A percentile compares a stretch with the other conserved stretches of the same genome.
Conservation (phyloP, 2,329 filamentous ascomycete species). For the Lachnellula occidentalis region DNA sequence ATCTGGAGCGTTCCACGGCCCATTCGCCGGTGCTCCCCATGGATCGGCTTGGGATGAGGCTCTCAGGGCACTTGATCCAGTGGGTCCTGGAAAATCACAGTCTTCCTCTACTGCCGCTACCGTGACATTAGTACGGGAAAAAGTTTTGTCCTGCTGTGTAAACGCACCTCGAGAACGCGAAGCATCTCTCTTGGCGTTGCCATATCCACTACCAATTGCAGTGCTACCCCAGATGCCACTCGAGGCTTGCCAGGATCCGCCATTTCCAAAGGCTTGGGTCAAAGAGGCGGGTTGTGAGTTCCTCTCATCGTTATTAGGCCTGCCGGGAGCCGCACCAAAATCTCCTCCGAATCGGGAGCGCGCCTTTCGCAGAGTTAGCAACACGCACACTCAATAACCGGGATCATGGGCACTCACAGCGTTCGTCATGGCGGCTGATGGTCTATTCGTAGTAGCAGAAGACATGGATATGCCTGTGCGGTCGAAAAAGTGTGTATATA, state of each 20-base stretch:
- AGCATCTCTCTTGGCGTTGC: constrained; percentile 41
- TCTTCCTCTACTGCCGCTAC: constrained; percentile 34
- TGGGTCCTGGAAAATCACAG: constrained; percentile 42
- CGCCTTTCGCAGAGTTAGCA: constrained; percentile 25
- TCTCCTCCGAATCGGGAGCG: constrained; percentile 34
- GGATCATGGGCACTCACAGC: constrained; percentile 35
- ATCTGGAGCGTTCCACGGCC: constrained; percentile 55
- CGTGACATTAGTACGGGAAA: constrained; percentile 20
- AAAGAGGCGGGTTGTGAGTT: constrained; percentile 35
- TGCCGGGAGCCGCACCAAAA: constrained; percentile 31
- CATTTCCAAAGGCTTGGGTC: constrained; percentile 38
- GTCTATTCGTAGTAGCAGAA: constrained; percentile 31
- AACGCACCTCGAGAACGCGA: constrained; percentile 45
- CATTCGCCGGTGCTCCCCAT: constrained; percentile 47
- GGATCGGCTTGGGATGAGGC: constrained; percentile 63
- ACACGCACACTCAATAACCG: constrained; percentile 10
- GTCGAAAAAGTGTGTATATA: constrained; percentile 12
- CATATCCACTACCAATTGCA: constrained; percentile 40
- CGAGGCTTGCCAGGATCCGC: constrained; percentile 33
- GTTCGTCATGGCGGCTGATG: constrained; percentile 33
- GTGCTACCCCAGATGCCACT: constrained; percentile 48
- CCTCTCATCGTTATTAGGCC: constrained; percentile 29
- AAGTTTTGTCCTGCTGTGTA: constrained; percentile 4
- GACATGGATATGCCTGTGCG: constrained; percentile 34
- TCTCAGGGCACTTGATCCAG: constrained; percentile 64